Base-by-base conservation (phyloP, 140 eudicot species). In the Flaveria floridana region DNA sequence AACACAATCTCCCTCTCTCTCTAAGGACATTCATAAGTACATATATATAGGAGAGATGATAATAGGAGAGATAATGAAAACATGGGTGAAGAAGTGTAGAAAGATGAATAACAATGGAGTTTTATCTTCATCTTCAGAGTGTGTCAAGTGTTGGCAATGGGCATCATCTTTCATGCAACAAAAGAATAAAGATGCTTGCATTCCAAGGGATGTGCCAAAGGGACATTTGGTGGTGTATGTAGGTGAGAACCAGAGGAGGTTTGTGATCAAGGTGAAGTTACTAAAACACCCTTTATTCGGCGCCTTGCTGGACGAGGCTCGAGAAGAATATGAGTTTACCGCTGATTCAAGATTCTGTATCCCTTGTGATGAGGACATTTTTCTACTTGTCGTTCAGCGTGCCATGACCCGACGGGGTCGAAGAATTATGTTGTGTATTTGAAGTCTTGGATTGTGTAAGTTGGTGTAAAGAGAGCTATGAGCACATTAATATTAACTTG, bases 181-280 rank as follows among this genome's bases (percentile, higher is more conserved):
- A 57, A 46, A 26, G 74, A 74, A 58, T 39, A 84, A 88, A 71
- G 79, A 82, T 44, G 71, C 71, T 47, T 65, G 51, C 12, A 81
- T 92, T 68, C 98, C 98, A 15, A 88, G 80, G 0, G 98, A 89
- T 44, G 96, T 92, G 11, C 96, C 96, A 19, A 92, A 89, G 91
- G 98, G 98, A 50, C 98, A 92, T 78, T 51, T 86, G 90, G 98
- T 83, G 79, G 95, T 92, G 21, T 92, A 92, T 53, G 98, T 92
- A 0, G 98, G 98, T 26, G 83, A 92, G 58, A 80, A 78, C 71
- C 84, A 75, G 16, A 87, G 80, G 84, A 86, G 98, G 71, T 86
- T 82, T 78, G 98, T 92, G 30, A 86, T 92, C 83, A 83, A 84
- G 72, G 84, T 92, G 56, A 78, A 78, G 41, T 66, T 92, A 64